Percentiles rank a stretch among this genome's conserved stretches.
Conservation (phyloP, 75 land plant species). For the Cunninghamia lanceolata region DNA sequence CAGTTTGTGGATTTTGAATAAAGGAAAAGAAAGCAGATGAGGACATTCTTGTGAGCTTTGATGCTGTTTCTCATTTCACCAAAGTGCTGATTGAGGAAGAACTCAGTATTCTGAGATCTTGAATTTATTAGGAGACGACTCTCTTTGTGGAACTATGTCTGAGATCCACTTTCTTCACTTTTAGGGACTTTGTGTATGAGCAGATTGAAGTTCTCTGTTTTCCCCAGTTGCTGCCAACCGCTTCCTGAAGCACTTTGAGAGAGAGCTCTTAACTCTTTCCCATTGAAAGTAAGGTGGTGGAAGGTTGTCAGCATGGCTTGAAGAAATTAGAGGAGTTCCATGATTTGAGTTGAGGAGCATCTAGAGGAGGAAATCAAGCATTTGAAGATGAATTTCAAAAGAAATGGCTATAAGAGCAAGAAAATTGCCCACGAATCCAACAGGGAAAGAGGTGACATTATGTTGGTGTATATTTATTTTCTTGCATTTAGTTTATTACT, state of each 20-base stretch:
- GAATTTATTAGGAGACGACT: no score
- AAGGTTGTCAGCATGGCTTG: not conserved
- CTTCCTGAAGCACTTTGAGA: no score
- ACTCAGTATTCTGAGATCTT: no score
- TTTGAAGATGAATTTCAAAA: not conserved
- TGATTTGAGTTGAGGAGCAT: not conserved
- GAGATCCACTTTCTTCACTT: no score
- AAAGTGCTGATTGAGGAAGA: not conserved
- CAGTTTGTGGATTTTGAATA: not conserved
- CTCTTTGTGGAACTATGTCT: no score
- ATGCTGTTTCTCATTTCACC: not conserved
- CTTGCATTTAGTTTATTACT: no score
- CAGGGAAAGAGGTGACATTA: not conserved
- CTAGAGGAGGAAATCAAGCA: not conserved
- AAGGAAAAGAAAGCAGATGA: not conserved
- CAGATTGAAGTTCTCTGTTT: no score
- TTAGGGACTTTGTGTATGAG: no score
- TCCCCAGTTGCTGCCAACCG: no score
- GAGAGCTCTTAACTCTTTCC: no score
- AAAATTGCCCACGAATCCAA: not conserved
- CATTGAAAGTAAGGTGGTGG: no score
- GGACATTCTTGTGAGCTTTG: not conserved
- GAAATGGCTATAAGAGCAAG: not conserved
- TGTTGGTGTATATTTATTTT: no score
- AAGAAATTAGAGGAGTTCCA: not conserved